Base-by-base conservation (phyloP, 805 yeast species). In the Ogataea dorogensis region DNA sequence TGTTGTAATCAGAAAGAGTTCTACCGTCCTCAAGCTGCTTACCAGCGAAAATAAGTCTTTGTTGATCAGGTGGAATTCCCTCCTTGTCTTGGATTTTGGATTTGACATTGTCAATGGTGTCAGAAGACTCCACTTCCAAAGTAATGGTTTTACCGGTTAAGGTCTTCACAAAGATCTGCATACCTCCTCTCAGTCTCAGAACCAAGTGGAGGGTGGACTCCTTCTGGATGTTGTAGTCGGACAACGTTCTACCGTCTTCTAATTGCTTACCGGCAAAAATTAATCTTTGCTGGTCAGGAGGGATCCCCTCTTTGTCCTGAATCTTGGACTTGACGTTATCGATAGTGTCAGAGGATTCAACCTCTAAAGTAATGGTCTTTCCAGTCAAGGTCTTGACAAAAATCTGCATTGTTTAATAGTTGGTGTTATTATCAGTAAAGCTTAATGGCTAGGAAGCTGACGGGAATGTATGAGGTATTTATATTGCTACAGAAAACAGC, bases 361-460 rank as follows among this genome's bases (percentile, higher is more conserved):
- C 97, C 79, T 88, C 97, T 64, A 88, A 82, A 77, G 96, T 88
- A 74, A 88, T 88, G 68, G 95, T 83, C 77, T 81, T 81, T 77
- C 88, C 88, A 54, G 88, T 81, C 67, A 81, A 75, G 66, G 88
- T 81, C 70, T 81, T 81, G 69, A 82, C 88, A 73, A 81, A 81
- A 71, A 73, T 73, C 64, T 73, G 79, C 79, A 73, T 73, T 49
- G 16, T 24, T 31, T 10, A 27, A 23, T 17, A 31, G 24, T 33
- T 12, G 18, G 19, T 15, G 16, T 6, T 21, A 19, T 5, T 14
- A 16, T 18, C 11, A 26, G 14, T 29, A 17, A 26, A 14, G 24
- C 18, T 24, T 28, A 23, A 24, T 13, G 13, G 32, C n/a, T 15
- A 16, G n/a, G 3, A 17, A 18, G 19, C 24, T 23, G 11, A 9